phyloP scores from a whole-genome alignment of 1,284 basidiomycete genomes.

The Irpex sp. region DNA sequence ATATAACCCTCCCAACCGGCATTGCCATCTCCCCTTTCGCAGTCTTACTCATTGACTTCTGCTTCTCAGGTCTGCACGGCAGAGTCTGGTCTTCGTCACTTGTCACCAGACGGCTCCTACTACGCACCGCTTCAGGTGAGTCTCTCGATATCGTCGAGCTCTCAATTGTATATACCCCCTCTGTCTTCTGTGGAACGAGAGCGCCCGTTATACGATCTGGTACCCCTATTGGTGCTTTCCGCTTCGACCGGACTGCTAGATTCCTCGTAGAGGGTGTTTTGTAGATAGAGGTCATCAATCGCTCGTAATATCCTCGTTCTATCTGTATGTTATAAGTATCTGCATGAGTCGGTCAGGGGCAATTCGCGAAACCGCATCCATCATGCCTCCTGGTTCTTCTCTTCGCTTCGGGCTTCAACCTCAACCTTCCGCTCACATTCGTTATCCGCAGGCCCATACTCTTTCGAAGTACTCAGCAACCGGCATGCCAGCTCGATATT shows the following conservation, averaged over 20 bases:
- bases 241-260: background rate
- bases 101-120: background rate
- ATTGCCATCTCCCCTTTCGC: background rate
- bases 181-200: background rate
- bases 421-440: background rate
- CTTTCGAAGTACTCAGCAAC: background rate
- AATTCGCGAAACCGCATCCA: no score
- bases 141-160: background rate
- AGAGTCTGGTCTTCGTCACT: background rate
- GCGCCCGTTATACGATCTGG: background rate
- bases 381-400: no score
- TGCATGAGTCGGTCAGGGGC: no score
- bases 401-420: background rate
- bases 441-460: background rate
- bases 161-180: background rate
- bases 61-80: background rate
- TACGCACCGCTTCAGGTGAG: background rate
- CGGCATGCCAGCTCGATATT: slow-evolving; percentile 4
- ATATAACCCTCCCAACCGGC: background rate
- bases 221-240: background rate
- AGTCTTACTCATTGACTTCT: background rate
- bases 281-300: no score
- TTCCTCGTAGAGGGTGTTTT: background rate
- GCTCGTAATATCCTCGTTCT: no score
- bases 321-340: no score